phyloP scores from a whole-genome alignment of 2,329 filamentous ascomycete species.

The Neofusicoccum ribis region DNA sequence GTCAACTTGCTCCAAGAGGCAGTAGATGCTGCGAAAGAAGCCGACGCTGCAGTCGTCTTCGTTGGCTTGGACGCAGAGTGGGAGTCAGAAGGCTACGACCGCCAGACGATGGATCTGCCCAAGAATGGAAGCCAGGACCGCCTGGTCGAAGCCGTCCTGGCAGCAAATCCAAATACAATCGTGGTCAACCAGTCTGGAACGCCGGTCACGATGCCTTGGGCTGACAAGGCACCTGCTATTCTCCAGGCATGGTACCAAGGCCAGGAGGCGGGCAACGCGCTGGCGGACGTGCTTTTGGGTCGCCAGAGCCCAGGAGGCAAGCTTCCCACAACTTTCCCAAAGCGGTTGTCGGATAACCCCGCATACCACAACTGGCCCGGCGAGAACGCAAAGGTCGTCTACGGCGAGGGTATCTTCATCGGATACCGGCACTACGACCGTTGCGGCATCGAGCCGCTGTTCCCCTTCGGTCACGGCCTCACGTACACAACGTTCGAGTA shows the following conservation, averaged over 20 bases:
- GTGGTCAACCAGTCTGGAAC: slow-evolving; percentile 77
- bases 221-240: slow-evolving; percentile 62
- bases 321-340: slow-evolving; percentile 71
- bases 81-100: slow-evolving; percentile 71
- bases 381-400: slow-evolving; percentile 67
- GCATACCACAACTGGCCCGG: slow-evolving; percentile 73
- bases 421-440: slow-evolving; percentile 74
- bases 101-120: slow-evolving; percentile 62
- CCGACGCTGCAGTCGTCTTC: slow-evolving; percentile 76
- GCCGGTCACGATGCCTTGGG: slow-evolving; percentile 72
- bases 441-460: slow-evolving; percentile 52
- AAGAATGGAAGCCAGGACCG: slow-evolving; percentile 59
- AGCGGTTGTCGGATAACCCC: slow-evolving; percentile 60
- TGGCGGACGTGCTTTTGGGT: slow-evolving; percentile 76
- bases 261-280: slow-evolving; percentile 80
- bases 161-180: slow-evolving; percentile 66
- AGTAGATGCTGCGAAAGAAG: slow-evolving; percentile 65
- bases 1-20: slow-evolving; percentile 59
- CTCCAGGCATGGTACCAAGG: slow-evolving; percentile 81
- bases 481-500: slow-evolving; percentile 75
- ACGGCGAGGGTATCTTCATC: slow-evolving; percentile 72
- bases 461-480: slow-evolving; percentile 76
- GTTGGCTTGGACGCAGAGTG: slow-evolving; percentile 76
- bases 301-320: slow-evolving; percentile 74
- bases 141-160: slow-evolving; percentile 63